Base-by-base conservation (phyloP, 164 flowering plant genomes). In the Dillenia suffruticosa region DNA sequence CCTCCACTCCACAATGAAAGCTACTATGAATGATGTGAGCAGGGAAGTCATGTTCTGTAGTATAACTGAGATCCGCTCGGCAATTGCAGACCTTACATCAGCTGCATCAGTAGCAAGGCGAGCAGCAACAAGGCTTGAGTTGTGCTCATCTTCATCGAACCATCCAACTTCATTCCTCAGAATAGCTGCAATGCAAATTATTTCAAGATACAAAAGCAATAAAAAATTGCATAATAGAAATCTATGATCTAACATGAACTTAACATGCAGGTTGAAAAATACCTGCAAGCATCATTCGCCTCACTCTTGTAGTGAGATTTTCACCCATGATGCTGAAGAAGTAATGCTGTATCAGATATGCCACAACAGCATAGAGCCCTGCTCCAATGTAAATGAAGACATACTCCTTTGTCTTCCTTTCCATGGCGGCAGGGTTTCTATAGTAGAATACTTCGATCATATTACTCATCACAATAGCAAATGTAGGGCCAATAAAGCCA, bases 211-310 rank as follows among this genome's bases (percentile, higher is more conserved):
- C 32, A 56, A 26, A 56, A 19, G n/a, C 10, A 47, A 40, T 10
- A 12, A 54, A 45, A 9, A 54, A 32, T 9, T 26, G 32, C 32
- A 26, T 26, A 26, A 49, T 15, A 17, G 32, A 19, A 45, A 49
- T 55, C 24, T 40, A 43, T n/a, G 44, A 45, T 52, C 14, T 5
- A 11, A 47, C 22, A 15, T 51, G 24, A 22, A 43, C 19, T 9
- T 24, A 12, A 46, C 7, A 51, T 15, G 15, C 3, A 53, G 22
- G 53, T 22, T 12, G 26, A 56, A 51, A 43, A 11, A 9, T 74
- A 95, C 99, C 99, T 77, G 92, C 85, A 71, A 95, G 92, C 99
- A 95, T 92, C 99, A 92, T 89, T 63, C 96, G 83, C 62, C 99
- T 77, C 19, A 95, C 99, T 68, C 99, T 75, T 12, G 97, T 95